Conservation (phyloP, 164 flowering plant genomes). For the Stephania cephalantha region DNA sequence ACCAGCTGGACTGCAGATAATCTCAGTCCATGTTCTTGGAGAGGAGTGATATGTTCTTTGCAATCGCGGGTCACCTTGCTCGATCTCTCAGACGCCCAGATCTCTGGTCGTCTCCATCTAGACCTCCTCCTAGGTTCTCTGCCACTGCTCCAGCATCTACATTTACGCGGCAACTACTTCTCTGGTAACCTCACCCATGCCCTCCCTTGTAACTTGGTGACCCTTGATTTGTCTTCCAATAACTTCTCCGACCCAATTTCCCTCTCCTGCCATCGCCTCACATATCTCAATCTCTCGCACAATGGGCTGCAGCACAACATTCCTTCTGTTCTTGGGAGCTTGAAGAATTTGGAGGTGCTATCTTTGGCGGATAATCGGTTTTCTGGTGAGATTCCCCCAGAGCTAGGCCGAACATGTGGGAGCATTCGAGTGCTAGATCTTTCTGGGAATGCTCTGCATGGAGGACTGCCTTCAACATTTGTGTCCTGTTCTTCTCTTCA, state of each 20-base stretch:
- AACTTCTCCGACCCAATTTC: conserved; percentile 39
- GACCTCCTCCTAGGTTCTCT: conserved; percentile 33
- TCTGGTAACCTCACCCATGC: conserved; percentile 35
- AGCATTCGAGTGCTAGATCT: conserved; percentile 56
- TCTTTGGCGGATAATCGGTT: conserved; percentile 49
- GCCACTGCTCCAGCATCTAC: conserved; percentile 30
- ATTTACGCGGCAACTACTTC: conserved; percentile 45
- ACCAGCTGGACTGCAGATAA: conserved; percentile 35
- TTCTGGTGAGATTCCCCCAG: conserved; percentile 55
- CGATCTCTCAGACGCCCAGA: conserved; percentile 39
- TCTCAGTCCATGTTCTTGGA: conserved; percentile 50
- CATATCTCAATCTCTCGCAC: conserved; percentile 40
- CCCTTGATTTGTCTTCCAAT: conserved; percentile 36
- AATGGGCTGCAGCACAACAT: conserved; percentile 33
- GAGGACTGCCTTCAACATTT: conserved; percentile 53
- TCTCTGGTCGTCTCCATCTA: conserved; percentile 40
- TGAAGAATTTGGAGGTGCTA: conserved; percentile 41
- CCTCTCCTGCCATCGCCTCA: conserved; percentile 37
- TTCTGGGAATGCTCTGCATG: conserved; percentile 47
- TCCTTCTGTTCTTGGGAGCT: conserved; percentile 39
- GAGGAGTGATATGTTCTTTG: conserved; percentile 49
- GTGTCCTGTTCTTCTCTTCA: conserved; percentile 37
- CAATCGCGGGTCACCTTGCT: conserved; percentile 32
- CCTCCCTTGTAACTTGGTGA: conserved; percentile 29
- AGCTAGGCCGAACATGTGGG: conserved; percentile 40